Base-by-base conservation (phyloP, 148 eudicot species). In the Rhododendron ovatum region DNA sequence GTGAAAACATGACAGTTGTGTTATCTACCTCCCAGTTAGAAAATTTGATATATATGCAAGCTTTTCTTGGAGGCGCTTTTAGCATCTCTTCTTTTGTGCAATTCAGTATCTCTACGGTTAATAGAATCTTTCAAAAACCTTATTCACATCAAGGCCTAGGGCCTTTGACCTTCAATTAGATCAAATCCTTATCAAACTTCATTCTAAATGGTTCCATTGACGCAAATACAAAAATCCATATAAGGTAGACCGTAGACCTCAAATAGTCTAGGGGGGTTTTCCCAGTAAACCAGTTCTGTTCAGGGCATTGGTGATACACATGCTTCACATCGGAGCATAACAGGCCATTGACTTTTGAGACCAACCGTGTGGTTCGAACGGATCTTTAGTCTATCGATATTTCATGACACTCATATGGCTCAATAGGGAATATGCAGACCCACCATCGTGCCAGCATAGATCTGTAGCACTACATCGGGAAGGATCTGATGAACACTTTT, bases 351-450 rank as follows among this genome's bases (percentile, higher is more conserved):
- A 80, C 41, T 50, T 48, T 14, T 14, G 20, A 80, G 28, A 37
- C 63, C 53, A 48, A 80, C 37, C 0, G 48, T 5, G 53, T 4
- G 61, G 28, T 80, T 50, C 7, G 24, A 50, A 80, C 26, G 24
- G 82, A 47, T 50, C 37, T n/a, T 12, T 50, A 50, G 59, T 78
- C 59, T 78, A 50, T 59, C 82, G 30, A 80, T 15, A 47, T 47
- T 78, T 79, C n/a, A 14, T 48, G 59, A 48, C 28, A 79, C 13
- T 61, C 82, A 79, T 48, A 26, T 13, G 57, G 22, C 17, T 13
- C 65, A 50, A 80, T 78, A 78, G n/a, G 81, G 26, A 80, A 81
- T 24, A 30, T 81, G 82, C 17, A 48, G 59, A 81, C 33, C 83
- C 65, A 26, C 43, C 65, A 55, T 47, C 45, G 20, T 22, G 20